These are phyloP conservation scores for Parmelia sp. DNA, from an alignment of 495 filamentous ascomycete genomes.

Conservation along the genomic window DNA sequence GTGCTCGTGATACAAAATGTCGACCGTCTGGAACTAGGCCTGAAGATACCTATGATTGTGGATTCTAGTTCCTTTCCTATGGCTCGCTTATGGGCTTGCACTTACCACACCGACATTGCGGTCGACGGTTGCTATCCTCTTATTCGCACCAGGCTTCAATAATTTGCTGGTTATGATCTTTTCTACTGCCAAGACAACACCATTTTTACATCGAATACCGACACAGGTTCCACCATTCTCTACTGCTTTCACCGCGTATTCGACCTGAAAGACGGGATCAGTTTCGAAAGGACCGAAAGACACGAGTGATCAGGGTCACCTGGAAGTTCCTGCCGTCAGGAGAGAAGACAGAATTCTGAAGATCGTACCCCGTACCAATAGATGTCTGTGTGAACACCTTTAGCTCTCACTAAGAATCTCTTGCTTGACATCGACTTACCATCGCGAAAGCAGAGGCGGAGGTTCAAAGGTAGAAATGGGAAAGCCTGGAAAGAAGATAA, in stretches of 20 bases:
- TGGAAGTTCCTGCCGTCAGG: conserved; percentile 99
- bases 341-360: conserved; percentile 98
- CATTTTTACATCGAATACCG: conserved; percentile 95
- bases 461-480: background rate
- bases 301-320: conserved; percentile 33
- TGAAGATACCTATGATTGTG: conserved; percentile 64
- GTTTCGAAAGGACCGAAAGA: background rate
- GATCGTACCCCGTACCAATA: conserved; percentile 98
- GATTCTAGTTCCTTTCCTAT: conserved; percentile 8
- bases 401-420: background rate
- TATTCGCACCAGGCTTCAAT: conserved; percentile 87
- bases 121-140: conserved; percentile 91
- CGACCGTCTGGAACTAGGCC: conserved; percentile 91
- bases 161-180: conserved; percentile 95
- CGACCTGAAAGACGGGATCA: conserved; percentile 51
- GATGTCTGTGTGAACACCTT: conserved; percentile 60
- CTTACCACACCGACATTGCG: conserved; percentile 85
- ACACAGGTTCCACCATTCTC: conserved; percentile 96
- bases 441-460: background rate
- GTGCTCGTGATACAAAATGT: conserved; percentile 88
- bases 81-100: background rate
- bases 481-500: background rate
- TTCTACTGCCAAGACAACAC: conserved; percentile 91
- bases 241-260: conserved; percentile 97
- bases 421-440: conserved; percentile 1